Conservation (phyloP, 2,329 filamentous ascomycete species). For the Huntiella abstrusa region DNA sequence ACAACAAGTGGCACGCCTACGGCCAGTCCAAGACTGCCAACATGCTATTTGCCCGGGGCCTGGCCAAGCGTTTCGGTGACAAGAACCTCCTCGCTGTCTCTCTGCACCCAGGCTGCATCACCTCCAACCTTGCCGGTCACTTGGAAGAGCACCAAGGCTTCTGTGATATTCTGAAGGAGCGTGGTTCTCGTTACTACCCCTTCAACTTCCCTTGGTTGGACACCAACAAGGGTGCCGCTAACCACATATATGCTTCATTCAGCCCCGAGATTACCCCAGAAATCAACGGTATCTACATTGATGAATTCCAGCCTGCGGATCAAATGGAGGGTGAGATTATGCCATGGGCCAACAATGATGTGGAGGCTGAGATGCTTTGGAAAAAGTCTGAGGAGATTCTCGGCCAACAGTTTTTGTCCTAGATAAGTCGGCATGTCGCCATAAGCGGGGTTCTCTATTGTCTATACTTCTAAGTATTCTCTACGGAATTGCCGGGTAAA, state of each 20-base stretch:
- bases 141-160: neutral
- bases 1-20: slow-evolving; percentile 14
- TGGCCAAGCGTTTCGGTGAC: slow-evolving; percentile 10
- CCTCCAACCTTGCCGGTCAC: slow-evolving; percentile 9
- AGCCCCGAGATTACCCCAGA: neutral
- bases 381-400: slow-evolving; percentile 11
- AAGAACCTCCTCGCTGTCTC: slow-evolving; percentile 4
- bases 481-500: slow-evolving; percentile 10
- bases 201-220: neutral
- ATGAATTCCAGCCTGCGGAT: neutral
- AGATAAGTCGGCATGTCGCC: neutral
- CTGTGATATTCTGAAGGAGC: neutral
- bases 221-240: neutral
- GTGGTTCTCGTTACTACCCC: neutral
- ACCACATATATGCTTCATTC: slow-evolving; percentile 1
- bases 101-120: slow-evolving; percentile 13
- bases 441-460: neutral
- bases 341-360: slow-evolving; percentile 7
- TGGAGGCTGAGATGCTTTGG: slow-evolving; percentile 13
- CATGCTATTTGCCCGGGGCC: slow-evolving; percentile 14
- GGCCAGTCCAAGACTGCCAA: slow-evolving; percentile 18
- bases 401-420: slow-evolving; percentile 2
- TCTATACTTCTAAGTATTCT: neutral
- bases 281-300: neutral
- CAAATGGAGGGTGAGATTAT: slow-evolving; percentile 1